A percentile compares a stretch with the other conserved stretches of the same genome.
Conservation (phyloP, 2,329 filamentous ascomycete genomes). For the Whalleya microplaca region DNA sequence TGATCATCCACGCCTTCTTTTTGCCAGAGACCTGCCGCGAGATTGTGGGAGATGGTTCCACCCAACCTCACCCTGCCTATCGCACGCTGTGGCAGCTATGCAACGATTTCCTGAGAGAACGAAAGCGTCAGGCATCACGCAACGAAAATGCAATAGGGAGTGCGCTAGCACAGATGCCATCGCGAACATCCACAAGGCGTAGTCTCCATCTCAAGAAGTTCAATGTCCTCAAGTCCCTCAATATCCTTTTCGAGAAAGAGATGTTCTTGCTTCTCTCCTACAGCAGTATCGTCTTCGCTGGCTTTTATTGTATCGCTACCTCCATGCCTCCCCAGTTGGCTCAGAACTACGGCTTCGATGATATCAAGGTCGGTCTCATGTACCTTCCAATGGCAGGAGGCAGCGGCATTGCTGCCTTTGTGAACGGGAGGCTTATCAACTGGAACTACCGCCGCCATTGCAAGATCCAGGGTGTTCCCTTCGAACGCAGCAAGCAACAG, state of each 20-base stretch:
- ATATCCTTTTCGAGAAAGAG: constrained; percentile 41
- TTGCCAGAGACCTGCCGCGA: constrained; percentile 49
- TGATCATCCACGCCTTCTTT: too few species aligned
- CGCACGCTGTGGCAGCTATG: too few species aligned
- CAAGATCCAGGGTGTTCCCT: constrained; percentile 49
- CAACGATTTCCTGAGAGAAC: too few species aligned
- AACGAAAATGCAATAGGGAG: too few species aligned
- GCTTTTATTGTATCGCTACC: constrained; percentile 42
- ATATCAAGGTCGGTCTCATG: constrained; percentile 48
- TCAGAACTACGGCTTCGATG: constrained; percentile 57
- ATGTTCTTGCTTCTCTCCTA: constrained; percentile 41
- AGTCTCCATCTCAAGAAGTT: too few species aligned
- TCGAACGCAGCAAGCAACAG: constrained; percentile 50
- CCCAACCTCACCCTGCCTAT: too few species aligned
- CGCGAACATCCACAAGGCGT: too few species aligned
- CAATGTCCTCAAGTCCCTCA: constrained; percentile 39
- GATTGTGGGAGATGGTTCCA: constrained; percentile 52
- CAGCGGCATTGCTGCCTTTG: constrained; percentile 38
- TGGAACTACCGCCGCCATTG: constrained; percentile 63
- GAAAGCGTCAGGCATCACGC: too few species aligned
- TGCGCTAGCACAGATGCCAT: too few species aligned
- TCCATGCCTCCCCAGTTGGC: constrained; percentile 36
- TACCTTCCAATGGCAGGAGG: constrained; percentile 44
- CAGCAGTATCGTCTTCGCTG: constrained; percentile 38
- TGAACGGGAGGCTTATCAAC: constrained; percentile 57